Evolutionary conservation across 2,329 filamentous ascomycete species (phyloP).

Genomic region (Exophiala lecanii-corni): DNA sequence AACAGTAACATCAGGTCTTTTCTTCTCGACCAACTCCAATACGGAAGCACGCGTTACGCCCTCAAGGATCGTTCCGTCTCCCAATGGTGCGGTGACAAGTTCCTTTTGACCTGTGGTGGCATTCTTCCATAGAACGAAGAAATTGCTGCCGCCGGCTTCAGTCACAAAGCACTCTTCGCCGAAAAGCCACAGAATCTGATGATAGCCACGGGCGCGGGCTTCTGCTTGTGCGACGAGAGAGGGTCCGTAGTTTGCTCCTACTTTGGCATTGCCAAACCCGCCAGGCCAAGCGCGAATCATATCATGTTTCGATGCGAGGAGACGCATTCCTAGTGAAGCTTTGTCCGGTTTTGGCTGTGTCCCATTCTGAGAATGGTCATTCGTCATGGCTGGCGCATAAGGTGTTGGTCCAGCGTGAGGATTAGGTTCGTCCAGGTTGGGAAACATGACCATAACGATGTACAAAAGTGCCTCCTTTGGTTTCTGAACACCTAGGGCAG

Average conservation of each 20-base stretch:
- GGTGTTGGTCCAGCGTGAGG: not conserved
- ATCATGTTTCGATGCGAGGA: constrained; percentile 70
- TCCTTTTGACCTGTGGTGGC: constrained; percentile 55
- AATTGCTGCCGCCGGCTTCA: constrained; percentile 88
- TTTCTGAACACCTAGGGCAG: constrained; percentile 73
- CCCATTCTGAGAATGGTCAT: not conserved
- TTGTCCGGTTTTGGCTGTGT: constrained; percentile 25
- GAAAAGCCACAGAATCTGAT: constrained; percentile 94
- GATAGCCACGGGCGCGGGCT: constrained; percentile 67
- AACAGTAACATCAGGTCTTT: constrained; percentile 66
- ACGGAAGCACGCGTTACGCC: constrained; percentile 82
- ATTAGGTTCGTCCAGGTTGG: constrained; percentile 24
- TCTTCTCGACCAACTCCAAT: constrained; percentile 60
- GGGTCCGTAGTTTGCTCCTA: constrained; percentile 91
- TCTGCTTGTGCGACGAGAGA: constrained; percentile 72
- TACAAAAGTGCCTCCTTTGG: constrained; percentile 85
- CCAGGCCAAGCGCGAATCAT: constrained; percentile 89
- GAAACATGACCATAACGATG: constrained; percentile 42
- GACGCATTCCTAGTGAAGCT: constrained; percentile 17
- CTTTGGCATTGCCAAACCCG: constrained; percentile 86
- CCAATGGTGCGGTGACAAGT: constrained; percentile 77
- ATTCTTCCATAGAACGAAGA: constrained; percentile 72
- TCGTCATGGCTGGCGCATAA: not conserved
- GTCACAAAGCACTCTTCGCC: constrained; percentile 73
- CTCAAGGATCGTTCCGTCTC: constrained; percentile 77